Evolutionary conservation across 2,329 filamentous ascomycete genomes (phyloP), one percentile per base, ranked within the genome.

Genomic region (Chaetoscypha palmicola): DNA sequence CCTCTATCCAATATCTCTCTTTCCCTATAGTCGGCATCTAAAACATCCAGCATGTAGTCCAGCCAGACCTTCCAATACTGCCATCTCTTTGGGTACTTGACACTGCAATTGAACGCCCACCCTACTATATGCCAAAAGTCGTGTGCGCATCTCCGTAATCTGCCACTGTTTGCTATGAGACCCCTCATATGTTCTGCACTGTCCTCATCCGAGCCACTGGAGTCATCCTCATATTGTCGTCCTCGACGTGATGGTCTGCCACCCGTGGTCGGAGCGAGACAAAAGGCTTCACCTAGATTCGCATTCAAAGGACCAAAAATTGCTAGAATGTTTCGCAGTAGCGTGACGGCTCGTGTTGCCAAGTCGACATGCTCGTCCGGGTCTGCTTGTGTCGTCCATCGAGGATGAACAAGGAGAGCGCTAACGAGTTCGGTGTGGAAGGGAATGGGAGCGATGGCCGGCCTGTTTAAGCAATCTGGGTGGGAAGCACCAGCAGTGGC

Each of bases 101-200:
- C 74, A 40, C 87, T 90, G 66, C 91, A 97, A 60, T 91, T 92
- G 62, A 97, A 89, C 0, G 86, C 84, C 92, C 92, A 97, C 3
- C 91, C 92, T 0, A 92, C 74, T 0, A 86, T 77, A 32, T 81
- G 76, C 88, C 92, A 98, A 57, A 97, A 94, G 59, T 94, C 87
- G 48, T 86, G 80, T 1, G 83, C 86, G n/a, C 77, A 75, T 12
- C 68, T 68, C 78, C 86, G 95, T 1, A 96, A 51, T 22, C 83
- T 82, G 33, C 79, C 72, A 11, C 74, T 68, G 39, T 77, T 75
- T 1, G 82, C 81, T 45, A 88, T 70, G 8, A 72, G 70, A 5
- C 77, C 72, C 32, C 71, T 68, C 26, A 89, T 65, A 8, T 68
- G 65, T 35, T 76, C 72, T 9, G 68, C 64, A 5, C 69, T 67